A percentile compares a stretch with the other conserved stretches of the same genome.
These are phyloP conservation scores for Labyrinthula sp. DNA, from an alignment of 352 stramenopile species.

Conservation along the genomic window DNA sequence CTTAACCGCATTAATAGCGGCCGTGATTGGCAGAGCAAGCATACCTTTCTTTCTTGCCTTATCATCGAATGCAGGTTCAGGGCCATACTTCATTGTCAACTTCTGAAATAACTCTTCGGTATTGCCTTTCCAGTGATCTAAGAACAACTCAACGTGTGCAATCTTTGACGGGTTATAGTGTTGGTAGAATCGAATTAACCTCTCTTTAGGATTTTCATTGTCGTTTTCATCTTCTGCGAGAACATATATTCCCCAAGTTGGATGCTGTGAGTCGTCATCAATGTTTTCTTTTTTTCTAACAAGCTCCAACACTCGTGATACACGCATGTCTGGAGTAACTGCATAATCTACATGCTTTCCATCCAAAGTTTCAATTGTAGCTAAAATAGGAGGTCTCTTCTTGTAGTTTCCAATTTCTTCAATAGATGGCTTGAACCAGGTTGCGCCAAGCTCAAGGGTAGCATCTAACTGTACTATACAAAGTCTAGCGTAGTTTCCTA, in stretches of 20 bases:
- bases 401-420: conserved; percentile 75
- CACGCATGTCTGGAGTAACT: conserved; percentile 67
- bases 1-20: conserved; percentile 20
- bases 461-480: conserved; percentile 67
- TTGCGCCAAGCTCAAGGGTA: conserved; percentile 53
- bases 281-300: conserved; percentile 67
- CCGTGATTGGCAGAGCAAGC: conserved; percentile 14
- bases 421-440: conserved; percentile 69
- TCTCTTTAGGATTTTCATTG: conserved; percentile 45
- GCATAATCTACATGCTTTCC: conserved; percentile 62
- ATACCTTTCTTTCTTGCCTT: conserved; percentile 10
- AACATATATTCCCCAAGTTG: conserved; percentile 42
- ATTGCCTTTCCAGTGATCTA: conserved; percentile 35
- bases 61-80: conserved; percentile 23
- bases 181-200: conserved; percentile 31
- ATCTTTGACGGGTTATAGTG: conserved; percentile 35
- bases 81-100: conserved; percentile 38
- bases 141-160: conserved; percentile 60
- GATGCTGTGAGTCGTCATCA: conserved; percentile 43
- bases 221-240: conserved; percentile 41
- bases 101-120: conserved; percentile 25
- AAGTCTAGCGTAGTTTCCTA: conserved; percentile 66
- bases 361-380: conserved; percentile 68
- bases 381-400: conserved; percentile 63
- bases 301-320: conserved; percentile 64